Percentiles rank a stretch among this genome's conserved stretches.
phyloP scores from a whole-genome alignment of 1,284 basidiomycete genomes.

The Gastroboletus turbinatus region DNA sequence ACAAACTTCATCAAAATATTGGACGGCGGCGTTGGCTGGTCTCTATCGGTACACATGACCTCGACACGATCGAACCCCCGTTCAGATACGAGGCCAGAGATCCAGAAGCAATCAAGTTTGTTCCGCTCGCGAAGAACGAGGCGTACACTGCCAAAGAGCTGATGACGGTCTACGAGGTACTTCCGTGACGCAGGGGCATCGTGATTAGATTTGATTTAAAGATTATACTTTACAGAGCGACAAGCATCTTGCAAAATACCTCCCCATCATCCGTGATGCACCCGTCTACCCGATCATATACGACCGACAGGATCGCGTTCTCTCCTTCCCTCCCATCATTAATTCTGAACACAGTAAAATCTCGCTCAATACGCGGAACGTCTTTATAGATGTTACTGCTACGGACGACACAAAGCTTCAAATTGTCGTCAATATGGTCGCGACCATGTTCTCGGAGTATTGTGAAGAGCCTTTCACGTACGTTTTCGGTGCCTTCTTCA shows the following conservation, averaged over 20 bases:
- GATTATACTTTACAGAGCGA: constrained; percentile 62
- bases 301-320: constrained; percentile 81
- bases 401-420: constrained; percentile 97
- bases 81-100: constrained; percentile 91
- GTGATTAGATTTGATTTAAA: neutral
- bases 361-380: constrained; percentile 88
- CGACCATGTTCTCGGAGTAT: constrained; percentile 98
- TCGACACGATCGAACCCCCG: constrained; percentile 85
- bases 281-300: constrained; percentile 99
- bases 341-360: constrained; percentile 98
- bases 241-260: constrained; percentile 86
- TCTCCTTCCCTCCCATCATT: constrained; percentile 98
- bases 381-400: constrained; percentile 97
- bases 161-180: constrained; percentile 88
- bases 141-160: constrained; percentile 68
- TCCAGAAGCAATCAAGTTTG: constrained; percentile 85
- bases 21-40: constrained; percentile 90
- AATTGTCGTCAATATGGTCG: constrained; percentile 92
- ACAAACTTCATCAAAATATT: constrained; percentile 97
- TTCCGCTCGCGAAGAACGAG: constrained; percentile 66
- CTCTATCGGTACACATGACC: constrained; percentile 96
- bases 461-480: constrained; percentile 90
- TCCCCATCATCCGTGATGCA: constrained; percentile 92
- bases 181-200: constrained; percentile 16
- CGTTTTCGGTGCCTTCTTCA: constrained; percentile 30